Base-by-base conservation (phyloP, 257 asterid genomes). In the Ilex asprella region DNA sequence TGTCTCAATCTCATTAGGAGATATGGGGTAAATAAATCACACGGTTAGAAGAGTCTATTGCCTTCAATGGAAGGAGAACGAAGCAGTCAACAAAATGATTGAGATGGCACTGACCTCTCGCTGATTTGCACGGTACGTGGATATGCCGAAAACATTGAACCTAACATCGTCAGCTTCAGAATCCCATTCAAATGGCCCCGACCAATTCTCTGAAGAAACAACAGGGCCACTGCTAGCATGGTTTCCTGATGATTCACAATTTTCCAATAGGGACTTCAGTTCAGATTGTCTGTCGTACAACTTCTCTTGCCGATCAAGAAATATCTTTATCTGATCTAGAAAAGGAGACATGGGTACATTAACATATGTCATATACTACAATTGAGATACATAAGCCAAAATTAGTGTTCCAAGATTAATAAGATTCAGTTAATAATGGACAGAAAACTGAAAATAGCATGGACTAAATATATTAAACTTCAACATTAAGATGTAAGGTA, bases 101-200 rank as follows among this genome's bases (percentile, higher is more conserved):
- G 11, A 49, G 30, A 21, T 6, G 14, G 31, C 49, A 54, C 79
- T 58, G 59, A 92, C 97, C 97, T 92, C 99, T 31, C 81, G 83
- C 76, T 92, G 99, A 77, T 92, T 92, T 60, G 97, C 84, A 56
- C 99, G 97, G 72, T 89, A 92, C 6, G 84, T 54, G 11, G 97
- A 74, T 69, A 92, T 89, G 39, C 97, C 97, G 55, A 92, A 92
- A 64, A 92, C 72, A 71, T 92, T 92, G 66, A 92, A 83, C 84
- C 95, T 81, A 65, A 83, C 69, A 71, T 92, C 97, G 69, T 89
- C 89, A 76, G 89, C 99, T 72, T 59, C 69, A 14, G 85, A 60
- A 65, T 89, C 97, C 99, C 99, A 92, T 65, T 79, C 86, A 69
- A 92, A 92, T 27, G 71, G 44, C 54, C 85, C 86, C 32, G 91